Conservation (phyloP, 148 eudicot genomes). For the Rhododendron vialii region DNA sequence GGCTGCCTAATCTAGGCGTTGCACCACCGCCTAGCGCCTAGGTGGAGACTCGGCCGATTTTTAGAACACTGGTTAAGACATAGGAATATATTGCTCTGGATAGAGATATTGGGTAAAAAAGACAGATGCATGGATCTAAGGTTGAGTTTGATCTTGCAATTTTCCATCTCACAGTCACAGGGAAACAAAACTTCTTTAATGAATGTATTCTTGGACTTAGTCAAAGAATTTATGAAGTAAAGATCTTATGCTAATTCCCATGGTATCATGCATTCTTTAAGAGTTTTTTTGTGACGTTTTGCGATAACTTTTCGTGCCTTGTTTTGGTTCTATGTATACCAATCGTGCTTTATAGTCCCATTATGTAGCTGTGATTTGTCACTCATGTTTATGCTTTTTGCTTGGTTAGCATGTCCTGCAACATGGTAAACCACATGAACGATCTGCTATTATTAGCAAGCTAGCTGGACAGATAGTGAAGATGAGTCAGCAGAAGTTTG, state of each 20-base stretch:
- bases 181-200: neutral
- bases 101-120: neutral
- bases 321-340: neutral
- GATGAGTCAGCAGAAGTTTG: constrained; percentile 74
- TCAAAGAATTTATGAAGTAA: neutral
- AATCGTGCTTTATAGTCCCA: neutral
- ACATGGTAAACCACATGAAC: constrained; percentile 55
- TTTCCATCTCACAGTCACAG: neutral
- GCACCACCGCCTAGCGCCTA: no score
- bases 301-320: neutral
- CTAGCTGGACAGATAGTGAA: constrained; percentile 63
- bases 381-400: constrained; percentile 8
- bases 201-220: neutral
- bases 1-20: no score
- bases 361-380: neutral
- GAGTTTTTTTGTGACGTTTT: neutral
- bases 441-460: constrained; percentile 46
- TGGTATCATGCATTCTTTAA: neutral
- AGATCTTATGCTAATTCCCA: neutral
- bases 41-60: no score
- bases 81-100: neutral
- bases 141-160: neutral
- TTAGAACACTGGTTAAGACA: neutral
- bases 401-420: constrained; percentile 55
- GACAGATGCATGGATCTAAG: neutral